Base-by-base conservation (phyloP, 768 basidiomycete genomes). In the Hygrocybe coccinea region DNA sequence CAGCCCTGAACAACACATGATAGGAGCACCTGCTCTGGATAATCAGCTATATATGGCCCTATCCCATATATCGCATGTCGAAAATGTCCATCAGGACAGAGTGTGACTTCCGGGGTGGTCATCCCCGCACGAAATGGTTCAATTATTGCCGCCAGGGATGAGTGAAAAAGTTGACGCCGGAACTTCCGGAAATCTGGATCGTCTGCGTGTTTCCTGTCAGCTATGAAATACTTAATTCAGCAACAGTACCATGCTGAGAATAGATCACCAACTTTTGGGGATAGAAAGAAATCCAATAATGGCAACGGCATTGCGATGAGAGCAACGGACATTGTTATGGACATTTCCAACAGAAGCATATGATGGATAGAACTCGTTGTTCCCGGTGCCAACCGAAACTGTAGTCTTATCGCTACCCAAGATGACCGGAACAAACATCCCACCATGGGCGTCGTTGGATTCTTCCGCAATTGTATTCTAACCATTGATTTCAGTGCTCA, bases 351-450 rank as follows among this genome's bases (percentile, higher is more conserved):
- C 34, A 5, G 71, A 71, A 0, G 60, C 24, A 53, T 75, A 75
- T 0, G 72, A 52, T 1, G 71, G 74, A 51, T 75, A 67, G 43
- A 69, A 74, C 33, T 74, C 71, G 25, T 71, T 64, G 44, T 75
- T 68, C 1, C 74, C 72, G 0, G 74, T 76, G 0, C 65, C 69
- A 12, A 72, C 69, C 0, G 71, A 77, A 0, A 76, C 73, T 0
- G 73, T 76, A 0, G 74, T 77, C 54, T 77, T 77, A 54, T 79
- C 70, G 52, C 71, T 74, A 1, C 74, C 73, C 1, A 60, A 55
- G 10, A 76, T 55, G 19, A 74, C 56, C 0, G 69, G 65, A 3
- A 69, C 60, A 24, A 71, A 56, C 57, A 71, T 65, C 1, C 67
- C 55, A 5, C 74, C 74, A 38, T 66, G 64, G 29, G 29, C 8